Evolutionary conservation across 352 stramenopile species (phyloP).

Genomic region (Globisporangium takayamanum): DNA sequence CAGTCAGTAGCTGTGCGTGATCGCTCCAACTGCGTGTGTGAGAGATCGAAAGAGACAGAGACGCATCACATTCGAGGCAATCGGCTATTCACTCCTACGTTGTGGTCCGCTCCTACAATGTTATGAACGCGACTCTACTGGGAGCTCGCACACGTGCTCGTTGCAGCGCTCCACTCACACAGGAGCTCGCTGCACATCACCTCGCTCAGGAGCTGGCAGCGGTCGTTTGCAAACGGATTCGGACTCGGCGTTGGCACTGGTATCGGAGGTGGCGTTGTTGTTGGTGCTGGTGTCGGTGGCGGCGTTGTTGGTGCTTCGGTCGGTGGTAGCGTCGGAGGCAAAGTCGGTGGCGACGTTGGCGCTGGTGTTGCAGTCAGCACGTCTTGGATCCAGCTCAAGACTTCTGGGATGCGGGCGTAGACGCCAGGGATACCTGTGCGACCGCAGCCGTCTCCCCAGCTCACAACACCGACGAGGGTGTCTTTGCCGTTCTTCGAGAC

Average conservation of each 20-base stretch:
- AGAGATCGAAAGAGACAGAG: too few species aligned
- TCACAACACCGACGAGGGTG: conserved; percentile 44
- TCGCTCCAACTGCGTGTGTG: too few species aligned
- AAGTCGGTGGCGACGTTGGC: neutral
- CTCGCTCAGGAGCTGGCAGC: neutral
- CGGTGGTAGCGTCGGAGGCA: too few species aligned
- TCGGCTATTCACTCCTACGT: too few species aligned
- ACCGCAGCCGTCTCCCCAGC: conserved; percentile 53
- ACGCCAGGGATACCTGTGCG: conserved; percentile 30
- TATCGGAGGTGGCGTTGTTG: neutral
- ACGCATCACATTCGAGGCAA: too few species aligned
- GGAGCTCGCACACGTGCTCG: neutral
- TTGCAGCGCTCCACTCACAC: neutral
- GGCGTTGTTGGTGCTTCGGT: too few species aligned
- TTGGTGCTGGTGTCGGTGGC: neutral
- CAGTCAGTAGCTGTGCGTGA: too few species aligned
- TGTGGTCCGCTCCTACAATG: too few species aligned
- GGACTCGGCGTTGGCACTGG: neutral
- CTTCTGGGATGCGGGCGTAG: conserved; percentile 33
- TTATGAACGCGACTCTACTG: neutral
- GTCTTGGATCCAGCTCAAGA: neutral
- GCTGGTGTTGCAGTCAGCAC: neutral
- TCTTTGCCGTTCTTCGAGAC: conserved; percentile 21
- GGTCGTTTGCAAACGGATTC: neutral
- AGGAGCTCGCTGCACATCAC: neutral